Base-by-base conservation (phyloP, 164 flowering plant species). In the Cinnamomum micranthum region DNA sequence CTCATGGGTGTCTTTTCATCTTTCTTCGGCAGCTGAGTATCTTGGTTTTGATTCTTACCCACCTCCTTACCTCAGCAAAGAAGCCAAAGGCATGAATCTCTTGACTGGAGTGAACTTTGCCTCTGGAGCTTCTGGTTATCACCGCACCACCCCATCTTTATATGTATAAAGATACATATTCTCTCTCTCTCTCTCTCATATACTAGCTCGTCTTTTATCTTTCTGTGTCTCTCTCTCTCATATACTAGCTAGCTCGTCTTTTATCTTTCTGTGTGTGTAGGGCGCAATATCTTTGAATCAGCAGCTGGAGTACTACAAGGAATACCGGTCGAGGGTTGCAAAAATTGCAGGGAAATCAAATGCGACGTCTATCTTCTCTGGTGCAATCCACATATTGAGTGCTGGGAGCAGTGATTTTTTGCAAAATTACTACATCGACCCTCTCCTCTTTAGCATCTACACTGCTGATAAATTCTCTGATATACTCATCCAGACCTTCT, bases 71-170 rank as follows among this genome's bases (percentile, higher is more conserved):
- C 90, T 89, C 28, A 88, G 92, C 83, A 82, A 41, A 74, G 88
- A 86, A 68, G 94, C 95, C 60, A 28, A 55, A 35, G 95, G 90
- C 68, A 82, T 77, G n/a, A 85, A 69, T 76, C 78, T 93, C 31
- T 75, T 91, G 72, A 85, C 77, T 5, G 97, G 98, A 71, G 95
- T 78, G 52, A 93, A 95, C 85, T 93, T 95, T 74, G 98, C 98
- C 14, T 91, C 97, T 1, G 95, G 87, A 75, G 89, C 87, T 76
- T 91, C 95, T 75, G 97, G 98, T 50, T 91, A 82, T 41, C 84
- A 78, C 62, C 92, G 86, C 68, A 71, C 75, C 23, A 95, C 98
- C 55, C 86, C 98, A 24, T 78, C 52, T 69, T 63, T 88, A 76
- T 89, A 87, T 80, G 97, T 94, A 87, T 83, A 19, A 23, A 1